phyloP scores from a whole-genome alignment of 345 rosid genomes.

The Crucihimalaya himalaica region DNA sequence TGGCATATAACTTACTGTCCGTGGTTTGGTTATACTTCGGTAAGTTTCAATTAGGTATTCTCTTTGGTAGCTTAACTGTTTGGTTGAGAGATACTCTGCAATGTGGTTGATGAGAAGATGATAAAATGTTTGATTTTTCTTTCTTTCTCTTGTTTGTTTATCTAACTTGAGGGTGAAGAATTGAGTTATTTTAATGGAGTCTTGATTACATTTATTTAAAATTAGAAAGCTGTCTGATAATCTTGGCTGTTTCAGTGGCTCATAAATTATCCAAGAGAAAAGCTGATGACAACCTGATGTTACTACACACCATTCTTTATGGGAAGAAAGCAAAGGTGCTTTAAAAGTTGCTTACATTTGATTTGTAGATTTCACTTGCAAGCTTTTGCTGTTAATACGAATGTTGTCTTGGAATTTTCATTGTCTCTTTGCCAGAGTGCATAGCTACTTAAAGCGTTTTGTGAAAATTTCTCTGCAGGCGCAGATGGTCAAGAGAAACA shows the following conservation, averaged over 20 bases:
- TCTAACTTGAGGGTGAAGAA: not conserved
- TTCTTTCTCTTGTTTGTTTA: slow-evolving; percentile 13
- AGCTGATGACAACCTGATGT: slow-evolving; percentile 78
- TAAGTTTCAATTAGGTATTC: slow-evolving; percentile 4
- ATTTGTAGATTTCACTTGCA: not conserved
- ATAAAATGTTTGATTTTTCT: not conserved
- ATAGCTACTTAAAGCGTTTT: slow-evolving; percentile 8
- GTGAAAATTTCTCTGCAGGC: slow-evolving; percentile 50
- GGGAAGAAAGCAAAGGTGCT: slow-evolving; percentile 99
- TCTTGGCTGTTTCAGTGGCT: slow-evolving; percentile 72
- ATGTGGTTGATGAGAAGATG: slow-evolving; percentile 14
- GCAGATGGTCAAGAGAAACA: slow-evolving; percentile 76
- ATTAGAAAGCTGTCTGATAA: slow-evolving; percentile 33
- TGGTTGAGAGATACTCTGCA: no score
- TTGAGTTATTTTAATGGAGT: not conserved
- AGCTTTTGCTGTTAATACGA: slow-evolving; percentile 14
- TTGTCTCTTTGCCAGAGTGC: not conserved
- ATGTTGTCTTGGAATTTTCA: not conserved
- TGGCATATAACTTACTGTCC: not conserved
- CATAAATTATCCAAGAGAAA: slow-evolving; percentile 95
- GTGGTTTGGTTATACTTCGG: slow-evolving; percentile 3
- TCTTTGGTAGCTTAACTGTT: slow-evolving; percentile 13
- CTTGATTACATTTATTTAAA: slow-evolving; percentile 1
- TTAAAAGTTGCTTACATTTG: not conserved
- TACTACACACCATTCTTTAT: slow-evolving; percentile 75